Percentiles rank a stretch among this genome's conserved stretches.
These are phyloP conservation scores for Mucor lusitanicus DNA, from an alignment of 371 early-diverging fungal genomes.

Conservation along the genomic window DNA sequence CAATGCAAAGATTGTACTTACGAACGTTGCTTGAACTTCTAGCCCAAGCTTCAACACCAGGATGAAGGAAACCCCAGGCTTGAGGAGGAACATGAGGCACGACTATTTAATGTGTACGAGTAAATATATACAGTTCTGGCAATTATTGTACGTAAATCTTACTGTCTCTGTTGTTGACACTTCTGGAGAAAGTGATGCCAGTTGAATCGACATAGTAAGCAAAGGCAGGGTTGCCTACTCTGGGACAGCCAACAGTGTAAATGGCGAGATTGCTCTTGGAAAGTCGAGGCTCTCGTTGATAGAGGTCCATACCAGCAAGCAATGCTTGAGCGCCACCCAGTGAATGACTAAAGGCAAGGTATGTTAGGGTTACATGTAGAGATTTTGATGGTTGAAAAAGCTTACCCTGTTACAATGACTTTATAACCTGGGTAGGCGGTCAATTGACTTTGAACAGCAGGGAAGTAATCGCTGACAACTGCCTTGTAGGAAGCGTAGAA, in stretches of 20 bases:
- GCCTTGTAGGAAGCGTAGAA: conserved; percentile 16
- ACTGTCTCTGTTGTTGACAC: conserved; percentile 28
- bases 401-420: conserved; percentile 25
- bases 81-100: conserved; percentile 34
- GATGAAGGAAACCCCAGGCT: conserved; percentile 24
- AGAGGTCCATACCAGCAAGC: conserved; percentile 20
- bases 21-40: conserved; percentile 9
- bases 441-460: conserved; percentile 13
- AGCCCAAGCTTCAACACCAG: conserved; percentile 34
- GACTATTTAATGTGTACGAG: neutral
- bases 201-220: conserved; percentile 29
- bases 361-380: neutral
- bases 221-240: conserved; percentile 29
- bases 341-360: conserved; percentile 12
- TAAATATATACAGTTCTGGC: no score
- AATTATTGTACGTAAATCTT: neutral
- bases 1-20: conserved; percentile 5
- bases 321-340: conserved; percentile 31
- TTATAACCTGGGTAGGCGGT: conserved; percentile 22
- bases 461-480: conserved; percentile 12
- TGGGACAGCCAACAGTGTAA: conserved; percentile 27
- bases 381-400: neutral
- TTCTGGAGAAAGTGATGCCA: conserved; percentile 17
- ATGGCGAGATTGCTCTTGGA: conserved; percentile 14
- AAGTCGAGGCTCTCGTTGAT: conserved; percentile 20